phyloP scores from a whole-genome alignment of 2,329 filamentous ascomycete genomes.

The Colletotrichum simmondsii region DNA sequence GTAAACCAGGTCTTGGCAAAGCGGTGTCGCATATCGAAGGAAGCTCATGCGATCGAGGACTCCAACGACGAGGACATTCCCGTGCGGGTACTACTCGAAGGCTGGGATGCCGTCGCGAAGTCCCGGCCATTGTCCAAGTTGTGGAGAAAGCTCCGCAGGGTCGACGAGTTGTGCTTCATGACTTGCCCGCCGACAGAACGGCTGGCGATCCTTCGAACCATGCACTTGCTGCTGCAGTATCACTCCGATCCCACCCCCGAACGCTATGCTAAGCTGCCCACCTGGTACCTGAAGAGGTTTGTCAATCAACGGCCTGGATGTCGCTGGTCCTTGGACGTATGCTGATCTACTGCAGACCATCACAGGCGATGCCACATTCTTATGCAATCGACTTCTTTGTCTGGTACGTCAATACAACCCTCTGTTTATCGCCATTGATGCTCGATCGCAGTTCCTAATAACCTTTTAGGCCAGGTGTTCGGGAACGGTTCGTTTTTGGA shows the following conservation, averaged over 20 bases:
- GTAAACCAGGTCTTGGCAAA: slow-evolving; percentile 38
- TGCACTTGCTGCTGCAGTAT: slow-evolving; percentile 40
- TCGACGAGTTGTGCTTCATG: slow-evolving; percentile 40
- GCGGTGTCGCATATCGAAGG: slow-evolving; percentile 27
- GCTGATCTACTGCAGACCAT: slow-evolving; percentile 38
- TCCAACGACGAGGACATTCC: slow-evolving; percentile 39
- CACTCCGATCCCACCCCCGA: slow-evolving; percentile 40
- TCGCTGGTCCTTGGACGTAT: neutral
- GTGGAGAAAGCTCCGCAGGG: slow-evolving; percentile 41
- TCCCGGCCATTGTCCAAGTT: slow-evolving; percentile 39
- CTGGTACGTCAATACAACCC: slow-evolving; percentile 36
- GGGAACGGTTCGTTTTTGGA: slow-evolving; percentile 43
- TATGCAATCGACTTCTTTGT: slow-evolving; percentile 46
- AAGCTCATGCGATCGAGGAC: slow-evolving; percentile 36
- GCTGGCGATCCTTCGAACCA: slow-evolving; percentile 39
- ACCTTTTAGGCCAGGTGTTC: slow-evolving; percentile 39
- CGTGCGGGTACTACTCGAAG: slow-evolving; percentile 40
- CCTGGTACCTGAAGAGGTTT: slow-evolving; percentile 42
- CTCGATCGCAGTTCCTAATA: neutral
- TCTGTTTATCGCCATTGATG: no score
- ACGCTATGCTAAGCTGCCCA: slow-evolving; percentile 37
- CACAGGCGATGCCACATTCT: slow-evolving; percentile 41
- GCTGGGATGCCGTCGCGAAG: slow-evolving; percentile 43
- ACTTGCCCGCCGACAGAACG: slow-evolving; percentile 37
- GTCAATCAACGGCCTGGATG: neutral